Percentiles rank a stretch among this genome's conserved stretches.
Evolutionary conservation across 2,329 filamentous ascomycete genomes (phyloP).

Genomic region (Tolypocladium ophioglossoides): DNA sequence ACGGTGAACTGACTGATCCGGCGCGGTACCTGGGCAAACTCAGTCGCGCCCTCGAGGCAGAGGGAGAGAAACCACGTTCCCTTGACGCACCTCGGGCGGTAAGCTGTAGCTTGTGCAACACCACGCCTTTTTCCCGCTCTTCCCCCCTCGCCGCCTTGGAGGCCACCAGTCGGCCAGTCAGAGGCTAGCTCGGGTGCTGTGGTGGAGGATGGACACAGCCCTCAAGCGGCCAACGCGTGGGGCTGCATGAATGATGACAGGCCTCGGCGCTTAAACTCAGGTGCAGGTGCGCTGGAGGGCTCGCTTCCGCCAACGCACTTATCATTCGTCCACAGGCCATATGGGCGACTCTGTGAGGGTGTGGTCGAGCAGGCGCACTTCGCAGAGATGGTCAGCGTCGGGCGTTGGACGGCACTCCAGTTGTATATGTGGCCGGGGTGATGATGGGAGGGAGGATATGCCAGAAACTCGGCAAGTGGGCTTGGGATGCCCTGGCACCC

Average conservation of each 20-base stretch:
- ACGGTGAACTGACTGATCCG: neutral
- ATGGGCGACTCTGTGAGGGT: neutral
- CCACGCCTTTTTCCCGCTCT: neutral
- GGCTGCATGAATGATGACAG: constrained; percentile 40
- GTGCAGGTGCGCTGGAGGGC: constrained; percentile 16
- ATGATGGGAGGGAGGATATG: too few species aligned
- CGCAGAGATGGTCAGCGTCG: neutral
- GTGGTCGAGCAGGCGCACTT: neutral
- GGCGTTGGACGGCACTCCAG: neutral
- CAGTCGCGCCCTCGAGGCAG: too few species aligned
- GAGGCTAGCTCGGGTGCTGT: constrained; percentile 1
- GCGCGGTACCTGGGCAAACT: neutral
- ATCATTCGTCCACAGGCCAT: constrained; percentile 8
- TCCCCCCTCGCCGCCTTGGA: neutral
- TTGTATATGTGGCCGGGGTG: too few species aligned
- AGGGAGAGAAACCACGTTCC: neutral
- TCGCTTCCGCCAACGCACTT: constrained; percentile 23
- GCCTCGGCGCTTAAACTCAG: constrained; percentile 45
- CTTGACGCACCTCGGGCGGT: neutral
- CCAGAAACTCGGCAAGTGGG: too few species aligned
- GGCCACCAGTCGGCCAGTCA: constrained; percentile 10
- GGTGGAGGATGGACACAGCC: constrained; percentile 11
- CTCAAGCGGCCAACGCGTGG: constrained; percentile 18
- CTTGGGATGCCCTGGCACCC: neutral
- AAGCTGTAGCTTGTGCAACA: neutral